Base-by-base conservation (phyloP, 495 filamentous ascomycete genomes). In the Neurospora sp. region DNA sequence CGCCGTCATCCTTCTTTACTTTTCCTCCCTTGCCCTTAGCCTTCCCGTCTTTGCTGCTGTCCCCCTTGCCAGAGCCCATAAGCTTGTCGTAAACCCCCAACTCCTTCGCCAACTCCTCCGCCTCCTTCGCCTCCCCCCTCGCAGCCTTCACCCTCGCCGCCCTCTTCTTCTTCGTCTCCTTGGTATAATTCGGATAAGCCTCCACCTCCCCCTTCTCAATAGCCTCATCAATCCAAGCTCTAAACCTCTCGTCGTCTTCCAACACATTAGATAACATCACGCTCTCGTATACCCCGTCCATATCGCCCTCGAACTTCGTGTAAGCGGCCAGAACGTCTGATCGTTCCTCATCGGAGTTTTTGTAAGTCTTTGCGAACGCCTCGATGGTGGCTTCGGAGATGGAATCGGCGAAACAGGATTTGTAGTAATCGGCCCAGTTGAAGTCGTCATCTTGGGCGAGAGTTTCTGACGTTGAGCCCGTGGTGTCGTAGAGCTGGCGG, bases 401-500 rank as follows among this genome's bases (percentile, higher is more conserved):
- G 40, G 91, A 84, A 46, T 93, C 90, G 16, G 85, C 86, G 79
- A 90, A 96, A 72, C 97, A 94, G 73, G 89, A 89, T 31, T 89
- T 88, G 84, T 93, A 98, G 85, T 95, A 98, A 31, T 91, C 89
- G 69, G 85, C 82, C 96, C 96, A 99, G 84, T 93, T 87, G 83
- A 98, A 98, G 76, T 91, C 93, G 44, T 92, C 88, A 12, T 85
- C 79, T 74, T 90, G 87, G 70, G 94, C 82, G 39, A 88, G 83
- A 20, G 89, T 90, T 76, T 97, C 94, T 3, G 90, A 88, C 1
- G 94, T 98, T 69, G 88, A 93, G 71, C 96, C 96, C 0, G 95
- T 97, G 72, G 85, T 84, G 79, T 99, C 94, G 81, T 97, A 99
- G 72, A 93, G 90, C 69, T 87, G 88, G 70, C 95, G 91, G 40